Evolutionary conservation across 1,284 basidiomycete species (phyloP), one percentile per base, ranked within the genome.

Genomic region (Hemileia vastatrix): DNA sequence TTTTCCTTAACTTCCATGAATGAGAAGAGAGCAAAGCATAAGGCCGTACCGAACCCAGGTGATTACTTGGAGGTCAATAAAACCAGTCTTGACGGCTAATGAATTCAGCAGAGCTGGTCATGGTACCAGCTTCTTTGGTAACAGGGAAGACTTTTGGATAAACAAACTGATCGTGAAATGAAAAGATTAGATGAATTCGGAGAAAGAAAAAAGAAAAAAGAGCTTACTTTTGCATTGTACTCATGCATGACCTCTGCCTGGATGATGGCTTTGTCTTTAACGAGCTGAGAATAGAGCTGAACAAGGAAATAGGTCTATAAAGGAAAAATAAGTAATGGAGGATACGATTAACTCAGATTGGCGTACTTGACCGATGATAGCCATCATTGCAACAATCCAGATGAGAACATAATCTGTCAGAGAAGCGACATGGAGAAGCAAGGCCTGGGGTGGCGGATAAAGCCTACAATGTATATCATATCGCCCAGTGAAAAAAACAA

Each of bases 171-270:
- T 59, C 36, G 21, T n/a, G n/a, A 36, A 8, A 11, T n/a, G 6
- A 57, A 27, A 27, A 21, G 48, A 32, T 47, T 6, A 21, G 2
- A 8, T 15, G 27, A 52, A 52, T 15, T 13, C 24, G 11, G 33
- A 45, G 51, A 8, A 9, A 45, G 23, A 9, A 76, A 80, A 47
- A 65, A 85, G 43, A 36, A 21, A 54, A 51, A 18, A 51, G 48
- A 18, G 65, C 71, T 24, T 44, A 77, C 89, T 76, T 83, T 84
- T 72, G 84, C 79, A 69, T 92, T 86, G 72, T 92, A 92, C 76
- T 92, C 89, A 72, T 85, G 82, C 81, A 92, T 82, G 9, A 90
- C 87, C 72, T 91, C 89, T 3, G 83, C 81, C 33, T 86, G 81
- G 60, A 92, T 81, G 56, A 88, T 83, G 52, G 81, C 82, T 66